Base-by-base conservation (phyloP, 176 grass and related monocot species). In the Oryza glaberrima region DNA sequence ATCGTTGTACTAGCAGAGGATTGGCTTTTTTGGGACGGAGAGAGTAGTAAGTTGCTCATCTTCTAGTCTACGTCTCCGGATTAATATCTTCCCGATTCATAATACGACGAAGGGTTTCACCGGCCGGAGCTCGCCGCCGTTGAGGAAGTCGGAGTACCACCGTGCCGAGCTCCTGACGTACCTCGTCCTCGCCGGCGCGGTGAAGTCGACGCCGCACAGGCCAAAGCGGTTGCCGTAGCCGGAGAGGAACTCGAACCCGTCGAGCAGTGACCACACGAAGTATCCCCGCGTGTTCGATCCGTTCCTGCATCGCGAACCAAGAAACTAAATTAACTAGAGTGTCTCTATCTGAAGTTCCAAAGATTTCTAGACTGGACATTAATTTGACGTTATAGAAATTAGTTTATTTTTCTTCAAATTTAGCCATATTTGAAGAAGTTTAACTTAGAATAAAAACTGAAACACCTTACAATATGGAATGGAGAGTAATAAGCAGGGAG, bases 191-290 rank as follows among this genome's bases (percentile, higher is more conserved):
- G 54, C 72, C 17, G 22, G 11, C 9, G 26, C 36, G 40, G 11
- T 47, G 71, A 92, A 88, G 77, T 91, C 92, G 2, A 93, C 86
- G 65, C 92, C 90, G 48, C 43, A 40, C 9, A 94, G 40, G 1
- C 90, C 90, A 41, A 79, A 94, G 10, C 81, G 81, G 6, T 2
- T 0, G 1, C 9, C 13, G 80, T 89, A 88, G 41, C 88, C 84
- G 26, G 1, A 78, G 0, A 81, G 0, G 67, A 90, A 78, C 81
- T 94, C 92, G 25, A 91, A 98, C 4, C 69, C 81, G 13, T 91
- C 95, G 3, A 98, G 9, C 11, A 94, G 73, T 1, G 90, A 94
- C 95, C 95, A 98, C 46, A 90, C 88, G 36, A 98, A 93, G 77
- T 98, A 98, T 4, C 92, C 95, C 32, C 80, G 73, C 3, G 41